Conservation (phyloP, 768 basidiomycete species). For the Cytidiella melzeri region DNA sequence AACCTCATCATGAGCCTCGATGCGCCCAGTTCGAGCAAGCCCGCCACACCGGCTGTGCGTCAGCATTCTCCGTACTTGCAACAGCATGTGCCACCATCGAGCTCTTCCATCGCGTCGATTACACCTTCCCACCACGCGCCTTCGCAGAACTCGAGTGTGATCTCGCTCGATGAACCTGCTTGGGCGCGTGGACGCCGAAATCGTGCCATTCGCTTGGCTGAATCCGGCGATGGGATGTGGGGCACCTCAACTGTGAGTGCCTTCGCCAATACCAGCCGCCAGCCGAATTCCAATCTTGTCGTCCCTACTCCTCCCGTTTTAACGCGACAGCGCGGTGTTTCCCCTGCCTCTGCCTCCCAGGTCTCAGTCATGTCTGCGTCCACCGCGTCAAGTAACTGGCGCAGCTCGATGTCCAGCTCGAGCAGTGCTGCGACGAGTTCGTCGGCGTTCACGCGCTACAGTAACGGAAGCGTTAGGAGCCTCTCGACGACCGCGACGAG, state of each 20-base stretch:
- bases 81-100: no score
- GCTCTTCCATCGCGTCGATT: not conserved
- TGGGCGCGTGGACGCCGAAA: not conserved
- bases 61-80: not conserved
- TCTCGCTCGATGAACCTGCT: constrained; percentile 7
- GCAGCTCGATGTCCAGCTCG: constrained; percentile 69
- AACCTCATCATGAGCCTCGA: constrained; percentile 68
- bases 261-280: constrained; percentile 11
- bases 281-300: not conserved
- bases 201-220: not conserved
- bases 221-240: constrained; percentile 8
- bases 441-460: constrained; percentile 75
- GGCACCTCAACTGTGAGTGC: constrained; percentile 12
- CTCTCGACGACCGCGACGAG: constrained; percentile 79
- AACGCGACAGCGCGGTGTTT: constrained; percentile 26
- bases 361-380: constrained; percentile 57
- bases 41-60: not conserved
- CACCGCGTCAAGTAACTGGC: constrained; percentile 66
- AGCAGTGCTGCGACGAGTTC: constrained; percentile 34
- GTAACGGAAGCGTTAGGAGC: constrained; percentile 61
- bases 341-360: constrained; percentile 46
- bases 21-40: constrained; percentile 34
- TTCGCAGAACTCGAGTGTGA: constrained; percentile 8
- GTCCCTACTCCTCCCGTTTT: not conserved
- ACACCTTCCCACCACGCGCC: not conserved